Conservation (phyloP, 768 basidiomycete species). For the Hygrophoropsis aurantiaca region DNA sequence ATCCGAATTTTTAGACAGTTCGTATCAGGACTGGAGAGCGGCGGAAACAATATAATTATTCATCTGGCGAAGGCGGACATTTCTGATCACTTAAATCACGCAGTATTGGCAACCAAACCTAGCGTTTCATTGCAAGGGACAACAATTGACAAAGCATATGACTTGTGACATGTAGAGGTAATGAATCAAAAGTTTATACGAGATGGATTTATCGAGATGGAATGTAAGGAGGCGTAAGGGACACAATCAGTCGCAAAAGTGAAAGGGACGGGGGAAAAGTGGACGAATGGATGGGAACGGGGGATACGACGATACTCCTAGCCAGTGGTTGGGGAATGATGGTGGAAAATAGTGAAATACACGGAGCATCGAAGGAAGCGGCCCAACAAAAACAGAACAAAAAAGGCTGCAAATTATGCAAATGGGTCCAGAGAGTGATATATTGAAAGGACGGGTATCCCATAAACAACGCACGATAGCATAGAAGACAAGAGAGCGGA, state of each 20-base stretch:
- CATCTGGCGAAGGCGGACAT: no score
- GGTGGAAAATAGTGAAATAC: constrained; percentile 26
- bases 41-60: no score
- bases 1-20: no score
- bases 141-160: constrained; percentile 6
- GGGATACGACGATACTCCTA: constrained; percentile 57
- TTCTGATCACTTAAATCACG: no score
- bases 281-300: constrained; percentile 11
- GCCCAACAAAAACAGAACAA: constrained; percentile 14
- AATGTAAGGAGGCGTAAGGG: constrained; percentile 1
- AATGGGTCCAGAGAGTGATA: not conserved
- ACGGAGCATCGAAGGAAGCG: constrained; percentile 46
- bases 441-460: constrained; percentile 22
- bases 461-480: constrained; percentile 16
- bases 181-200: not conserved
- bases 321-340: constrained; percentile 45
- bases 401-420: constrained; percentile 10
- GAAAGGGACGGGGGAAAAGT: not conserved
- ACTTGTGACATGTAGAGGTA: not conserved
- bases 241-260: not conserved
- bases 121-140: constrained; percentile 2
- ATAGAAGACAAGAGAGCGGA: constrained; percentile 10
- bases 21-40: no score
- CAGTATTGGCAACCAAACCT: no score
- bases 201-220: not conserved